These are phyloP conservation scores for Lyophyllum shimeji DNA, from an alignment of 768 basidiomycete genomes.

Conservation along the genomic window DNA sequence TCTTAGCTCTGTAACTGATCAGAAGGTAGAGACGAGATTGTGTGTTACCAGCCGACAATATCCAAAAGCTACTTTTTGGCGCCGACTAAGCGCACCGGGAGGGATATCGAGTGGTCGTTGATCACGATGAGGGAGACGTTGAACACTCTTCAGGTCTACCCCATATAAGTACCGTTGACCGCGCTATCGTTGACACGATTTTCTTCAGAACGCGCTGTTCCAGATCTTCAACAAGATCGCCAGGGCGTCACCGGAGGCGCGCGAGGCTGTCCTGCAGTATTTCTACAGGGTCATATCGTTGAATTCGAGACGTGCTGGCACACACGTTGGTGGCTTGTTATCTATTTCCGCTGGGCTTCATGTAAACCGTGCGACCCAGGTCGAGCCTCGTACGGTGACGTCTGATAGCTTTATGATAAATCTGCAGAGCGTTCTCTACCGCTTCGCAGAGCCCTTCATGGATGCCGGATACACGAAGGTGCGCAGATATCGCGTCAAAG, in stretches of 20 bases:
- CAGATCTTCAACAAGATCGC: constrained; percentile 87
- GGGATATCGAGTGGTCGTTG: too few species aligned
- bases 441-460: constrained; percentile 93
- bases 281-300: constrained; percentile 72
- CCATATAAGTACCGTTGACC: too few species aligned
- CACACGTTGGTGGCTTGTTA: constrained; percentile 58
- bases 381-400: too few species aligned
- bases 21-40: too few species aligned
- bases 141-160: too few species aligned
- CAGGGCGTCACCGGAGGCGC: constrained; percentile 71
- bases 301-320: constrained; percentile 87
- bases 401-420: constrained; percentile 91
- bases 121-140: too few species aligned
- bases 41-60: too few species aligned
- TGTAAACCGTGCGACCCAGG: too few species aligned
- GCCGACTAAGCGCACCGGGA: too few species aligned
- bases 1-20: neutral
- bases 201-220: constrained; percentile 61
- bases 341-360: too few species aligned
- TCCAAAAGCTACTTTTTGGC: too few species aligned
- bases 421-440: constrained; percentile 73
- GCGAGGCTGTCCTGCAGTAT: constrained; percentile 82
- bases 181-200: neutral
- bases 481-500: neutral
- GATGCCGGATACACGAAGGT: constrained; percentile 90